Evolutionary conservation across 148 eudicot species (phyloP), one percentile per base, ranked within the genome.

Genomic region (Limonium bicolor): DNA sequence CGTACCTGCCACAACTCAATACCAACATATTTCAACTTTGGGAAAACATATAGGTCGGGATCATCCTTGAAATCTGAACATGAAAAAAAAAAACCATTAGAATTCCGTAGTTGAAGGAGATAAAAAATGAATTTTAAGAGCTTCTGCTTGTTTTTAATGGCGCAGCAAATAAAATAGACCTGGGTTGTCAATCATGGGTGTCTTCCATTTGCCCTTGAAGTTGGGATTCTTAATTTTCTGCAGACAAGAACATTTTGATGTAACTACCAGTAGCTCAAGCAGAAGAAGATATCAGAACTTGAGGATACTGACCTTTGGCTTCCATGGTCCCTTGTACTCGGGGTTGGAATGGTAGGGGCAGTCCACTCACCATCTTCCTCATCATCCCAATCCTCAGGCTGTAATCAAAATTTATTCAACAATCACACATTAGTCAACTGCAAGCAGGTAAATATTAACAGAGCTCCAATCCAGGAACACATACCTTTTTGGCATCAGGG

Each of bases 291-390:
- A n/a, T n/a, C n/a, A n/a, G n/a, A n/a, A n/a, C n/a, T n/a, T n/a
- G n/a, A n/a, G n/a, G n/a, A n/a, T 4, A 58, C 73, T 42, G 43
- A 88, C 96, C 94, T 88, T 88, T 61, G 72, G 61, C 71, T 77
- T 63, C 96, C 96, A 88, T 65, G 82, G 76, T 32, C 96, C 96
- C 90, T 88, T 88, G 86, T 74, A 88, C 73, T 88, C 92, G 6
- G 96, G 83, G 66, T 88, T 22, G 92, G 75, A 50, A 74, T 66
- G 23, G 96, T 88, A 26, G 96, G 96, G 22, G 80, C 68, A 5
- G 94, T 77, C 96, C 96, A 88, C 65, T 83, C 96, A 48, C 96
- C 96, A 80, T 88, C 96, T 77, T 88, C 96, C 70, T 83, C 96
- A 48, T 88, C 94, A 72, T 88, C 96, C 96, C 96, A 88, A 46